Base-by-base conservation (phyloP, 2,329 filamentous ascomycete genomes). In the Fusarium albosuccineum region DNA sequence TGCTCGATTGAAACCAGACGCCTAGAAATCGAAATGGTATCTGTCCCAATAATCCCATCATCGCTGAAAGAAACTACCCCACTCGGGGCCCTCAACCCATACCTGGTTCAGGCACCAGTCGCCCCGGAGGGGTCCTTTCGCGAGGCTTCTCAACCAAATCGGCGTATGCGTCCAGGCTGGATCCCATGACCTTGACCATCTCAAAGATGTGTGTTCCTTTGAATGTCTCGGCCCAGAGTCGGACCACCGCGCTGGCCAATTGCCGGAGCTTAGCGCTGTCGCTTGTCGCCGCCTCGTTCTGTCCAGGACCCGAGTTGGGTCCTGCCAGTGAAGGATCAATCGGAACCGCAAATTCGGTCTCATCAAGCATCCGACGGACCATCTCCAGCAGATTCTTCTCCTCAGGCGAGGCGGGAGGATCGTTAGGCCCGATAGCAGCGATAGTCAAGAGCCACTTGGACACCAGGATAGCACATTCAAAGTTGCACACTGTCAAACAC, bases 171-270 rank as follows among this genome's bases (percentile, higher is more conserved):
- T 89, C 86, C 50, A 89, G 72, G 14, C 85, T 86, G 14, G 81
- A 79, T 0, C 86, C 86, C 80, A 89, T 87, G 4, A 86, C 82
- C 70, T 84, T 84, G 41, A 89, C 82, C 61, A 88, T 82, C 59
- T 89, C 86, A 68, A 89, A 89, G 7, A 89, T 85, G 68, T 89
- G 86, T 10, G 83, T 83, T 10, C 86, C 87, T 64, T 87, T 87
- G 74, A 89, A 89, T 1, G 86, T 85, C 72, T 88, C 86, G 0
- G 86, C 86, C 87, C 87, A 89, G 2, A 89, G 80, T 34, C 86
- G 80, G 33, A 89, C 83, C 27, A 89, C 86, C 0, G 86, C 86
- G 13, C 82, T 83, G 0, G 86, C 86, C 6, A 89, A 78, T 69
- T 87, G 85, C 14, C 85, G 81, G 49, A 89, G 74, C 71, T 85